These are phyloP conservation scores for Eucommia ulmoides DNA, from an alignment of 257 asterid species.

Conservation along the genomic window DNA sequence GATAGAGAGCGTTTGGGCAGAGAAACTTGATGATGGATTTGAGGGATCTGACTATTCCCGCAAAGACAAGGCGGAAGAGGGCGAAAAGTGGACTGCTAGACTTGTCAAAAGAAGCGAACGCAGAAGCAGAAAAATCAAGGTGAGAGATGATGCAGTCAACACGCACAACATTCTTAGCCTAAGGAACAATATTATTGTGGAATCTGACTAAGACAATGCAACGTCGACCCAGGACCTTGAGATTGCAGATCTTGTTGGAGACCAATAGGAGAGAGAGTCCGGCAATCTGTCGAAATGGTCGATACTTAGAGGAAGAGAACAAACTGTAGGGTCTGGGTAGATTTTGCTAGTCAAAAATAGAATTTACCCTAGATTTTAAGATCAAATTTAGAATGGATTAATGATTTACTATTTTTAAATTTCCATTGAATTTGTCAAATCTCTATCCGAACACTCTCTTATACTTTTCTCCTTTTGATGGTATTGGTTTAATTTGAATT, in stretches of 20 bases:
- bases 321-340: neutral
- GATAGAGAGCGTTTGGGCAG: neutral
- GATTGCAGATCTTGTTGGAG: neutral
- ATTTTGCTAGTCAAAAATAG: neutral
- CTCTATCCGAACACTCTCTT: no score
- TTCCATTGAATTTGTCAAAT: no score
- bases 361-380: no score
- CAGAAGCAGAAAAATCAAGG: neutral
- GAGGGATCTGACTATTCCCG: neutral
- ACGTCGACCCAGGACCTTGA: neutral
- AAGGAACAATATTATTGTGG: neutral
- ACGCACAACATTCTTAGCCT: neutral
- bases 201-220: neutral
- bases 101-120: neutral
- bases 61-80: neutral
- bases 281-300: neutral
- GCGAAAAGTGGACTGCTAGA: neutral
- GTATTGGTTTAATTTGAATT: no score
- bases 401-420: no score
- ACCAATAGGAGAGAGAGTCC: neutral
- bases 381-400: no score
- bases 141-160: slow-evolving; percentile 1
- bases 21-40: neutral
- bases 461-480: no score
- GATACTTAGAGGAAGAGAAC: neutral